Evolutionary conservation across 345 rosid genomes (phyloP).

Genomic region (Schrenkiella parvula): DNA sequence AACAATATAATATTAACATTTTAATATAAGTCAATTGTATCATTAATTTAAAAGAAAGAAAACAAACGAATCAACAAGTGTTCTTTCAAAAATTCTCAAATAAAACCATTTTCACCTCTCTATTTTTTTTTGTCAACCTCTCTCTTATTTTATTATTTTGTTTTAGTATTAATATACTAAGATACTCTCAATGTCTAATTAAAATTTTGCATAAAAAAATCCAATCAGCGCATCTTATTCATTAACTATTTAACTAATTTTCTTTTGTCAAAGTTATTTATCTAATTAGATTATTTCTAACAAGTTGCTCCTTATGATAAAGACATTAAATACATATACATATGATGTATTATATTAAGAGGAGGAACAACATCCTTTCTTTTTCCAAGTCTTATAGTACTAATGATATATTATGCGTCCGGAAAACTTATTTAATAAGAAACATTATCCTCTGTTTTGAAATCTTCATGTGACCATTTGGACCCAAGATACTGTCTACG

Average conservation of each 20-base stretch:
- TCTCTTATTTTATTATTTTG: too few relatives aligned
- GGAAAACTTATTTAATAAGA: neutral
- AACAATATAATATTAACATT: too few relatives aligned
- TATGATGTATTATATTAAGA: neutral
- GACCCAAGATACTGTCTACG: neutral
- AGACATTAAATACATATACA: neutral
- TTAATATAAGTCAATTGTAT: too few relatives aligned
- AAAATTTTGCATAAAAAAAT: too few relatives aligned
- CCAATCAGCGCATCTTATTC: neutral
- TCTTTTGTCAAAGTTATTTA: neutral
- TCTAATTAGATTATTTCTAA: neutral
- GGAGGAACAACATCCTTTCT: neutral
- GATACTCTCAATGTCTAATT: too few relatives aligned
- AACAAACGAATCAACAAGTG: too few relatives aligned
- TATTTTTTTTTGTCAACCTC: too few relatives aligned
- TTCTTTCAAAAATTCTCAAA: too few relatives aligned
- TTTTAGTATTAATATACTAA: too few relatives aligned
- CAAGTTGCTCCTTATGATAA: neutral
- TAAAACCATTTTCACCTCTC: too few relatives aligned
- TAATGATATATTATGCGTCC: slow-evolving; percentile 1
- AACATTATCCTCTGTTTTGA: neutral
- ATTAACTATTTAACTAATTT: neutral
- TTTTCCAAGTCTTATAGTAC: neutral
- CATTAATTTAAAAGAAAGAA: too few relatives aligned
- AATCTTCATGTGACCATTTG: neutral